A percentile compares a stretch with the other conserved stretches of the same genome.
Evolutionary conservation across 495 filamentous ascomycete species (phyloP).

Genomic region (Cercophora scortea): DNA sequence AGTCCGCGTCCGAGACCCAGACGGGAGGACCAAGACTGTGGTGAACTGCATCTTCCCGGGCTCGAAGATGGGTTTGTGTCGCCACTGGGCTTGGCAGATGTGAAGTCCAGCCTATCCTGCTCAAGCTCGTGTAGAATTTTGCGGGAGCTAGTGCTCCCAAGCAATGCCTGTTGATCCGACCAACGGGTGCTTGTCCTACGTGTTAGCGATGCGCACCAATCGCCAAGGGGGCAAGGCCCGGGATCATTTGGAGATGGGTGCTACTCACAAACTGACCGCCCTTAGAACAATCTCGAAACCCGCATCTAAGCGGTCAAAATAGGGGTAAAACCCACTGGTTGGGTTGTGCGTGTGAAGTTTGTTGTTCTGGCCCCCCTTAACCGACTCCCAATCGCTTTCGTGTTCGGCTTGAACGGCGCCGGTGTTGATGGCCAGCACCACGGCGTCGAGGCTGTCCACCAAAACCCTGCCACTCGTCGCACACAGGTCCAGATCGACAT

Average conservation of each 20-base stretch:
- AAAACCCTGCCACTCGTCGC: not conserved
- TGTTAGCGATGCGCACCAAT: too few species aligned
- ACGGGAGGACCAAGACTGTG: not conserved
- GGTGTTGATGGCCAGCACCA: not conserved
- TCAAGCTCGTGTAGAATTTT: not conserved
- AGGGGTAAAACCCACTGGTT: not conserved
- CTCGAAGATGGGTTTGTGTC: not conserved
- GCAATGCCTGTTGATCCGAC: not conserved
- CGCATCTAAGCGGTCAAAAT: not conserved
- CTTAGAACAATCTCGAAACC: not conserved
- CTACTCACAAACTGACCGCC: constrained; percentile 3
- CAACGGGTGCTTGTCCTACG: not conserved
- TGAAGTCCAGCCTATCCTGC: not conserved
- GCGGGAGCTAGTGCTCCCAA: not conserved
- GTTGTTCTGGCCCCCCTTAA: not conserved
- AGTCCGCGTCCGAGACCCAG: not conserved
- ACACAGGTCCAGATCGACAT: not conserved
- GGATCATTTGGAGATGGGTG: not conserved
- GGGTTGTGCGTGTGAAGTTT: not conserved
- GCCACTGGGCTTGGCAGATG: too few species aligned
- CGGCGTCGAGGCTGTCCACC: not conserved
- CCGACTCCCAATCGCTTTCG: not conserved
- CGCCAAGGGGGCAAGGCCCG: too few species aligned
- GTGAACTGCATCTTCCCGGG: not conserved
- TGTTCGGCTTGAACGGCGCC: not conserved